These are phyloP conservation scores for Auricularia sp. DNA, from an alignment of 768 basidiomycete genomes.

Conservation along the genomic window DNA sequence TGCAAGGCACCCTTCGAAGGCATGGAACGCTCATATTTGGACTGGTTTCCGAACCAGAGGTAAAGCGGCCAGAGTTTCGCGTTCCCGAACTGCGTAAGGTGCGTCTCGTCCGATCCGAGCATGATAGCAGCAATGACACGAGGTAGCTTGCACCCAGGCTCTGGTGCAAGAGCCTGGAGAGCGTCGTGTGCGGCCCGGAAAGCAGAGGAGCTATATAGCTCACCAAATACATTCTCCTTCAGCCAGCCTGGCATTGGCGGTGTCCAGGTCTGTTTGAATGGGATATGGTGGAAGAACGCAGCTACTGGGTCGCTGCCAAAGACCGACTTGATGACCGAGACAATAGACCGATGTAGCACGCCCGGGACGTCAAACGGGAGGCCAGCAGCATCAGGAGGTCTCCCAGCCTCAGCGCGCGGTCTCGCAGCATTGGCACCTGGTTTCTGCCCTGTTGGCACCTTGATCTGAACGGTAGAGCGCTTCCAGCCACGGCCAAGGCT, in stretches of 20 bases:
- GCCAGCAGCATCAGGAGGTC: too few relatives aligned
- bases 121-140: constrained; percentile 15
- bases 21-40: constrained; percentile 18
- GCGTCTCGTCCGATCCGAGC: constrained; percentile 24
- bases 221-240: constrained; percentile 14
- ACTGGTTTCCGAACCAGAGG: constrained; percentile 15
- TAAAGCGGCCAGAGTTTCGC: constrained; percentile 32
- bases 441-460: constrained; percentile 16
- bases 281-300: constrained; percentile 17
- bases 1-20: constrained; percentile 11
- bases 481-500: constrained; percentile 17
- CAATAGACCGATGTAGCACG: neutral
- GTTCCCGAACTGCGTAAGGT: constrained; percentile 22
- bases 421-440: neutral
- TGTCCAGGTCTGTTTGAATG: constrained; percentile 18
- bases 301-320: neutral
- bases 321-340: neutral
- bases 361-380: neutral
- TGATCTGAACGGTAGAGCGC: constrained; percentile 12
- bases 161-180: constrained; percentile 13
- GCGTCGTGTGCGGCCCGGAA: constrained; percentile 15
- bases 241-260: constrained; percentile 5
- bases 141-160: constrained; percentile 14
- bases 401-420: too few relatives aligned
- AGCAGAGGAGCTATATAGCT: constrained; percentile 15